These are phyloP conservation scores for Saccharomyces hybrid DNA, from an alignment of 1,139 yeast species.

Conservation along the genomic window DNA sequence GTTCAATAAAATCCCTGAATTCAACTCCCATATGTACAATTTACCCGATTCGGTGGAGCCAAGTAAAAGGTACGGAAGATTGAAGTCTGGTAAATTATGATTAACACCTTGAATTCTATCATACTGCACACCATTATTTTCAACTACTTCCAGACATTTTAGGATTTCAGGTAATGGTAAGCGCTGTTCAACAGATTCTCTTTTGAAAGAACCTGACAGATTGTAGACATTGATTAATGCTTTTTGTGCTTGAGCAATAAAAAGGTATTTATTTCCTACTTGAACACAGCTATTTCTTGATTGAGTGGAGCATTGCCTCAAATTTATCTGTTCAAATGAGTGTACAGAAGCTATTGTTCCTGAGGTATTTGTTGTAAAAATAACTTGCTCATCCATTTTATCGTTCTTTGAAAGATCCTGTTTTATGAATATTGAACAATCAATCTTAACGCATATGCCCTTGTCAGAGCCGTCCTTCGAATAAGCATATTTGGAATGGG, in stretches of 20 bases:
- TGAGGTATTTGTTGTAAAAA: constrained; percentile 25
- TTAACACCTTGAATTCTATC: constrained; percentile 7
- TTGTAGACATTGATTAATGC: constrained; percentile 70
- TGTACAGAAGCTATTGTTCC: constrained; percentile 26
- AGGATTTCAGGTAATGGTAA: constrained; percentile 81
- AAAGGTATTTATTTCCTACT: constrained; percentile 37
- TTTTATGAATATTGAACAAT: background rate
- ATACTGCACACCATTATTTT: constrained; percentile 6
- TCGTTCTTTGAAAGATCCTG: background rate
- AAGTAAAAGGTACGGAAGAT: constrained; percentile 61
- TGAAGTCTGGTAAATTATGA: constrained; percentile 31
- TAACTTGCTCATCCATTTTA: constrained; percentile 28
- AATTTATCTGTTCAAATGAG: constrained; percentile 26
- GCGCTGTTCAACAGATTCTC: constrained; percentile 76
- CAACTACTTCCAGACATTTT: constrained; percentile 41
- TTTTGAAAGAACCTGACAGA: constrained; percentile 42
- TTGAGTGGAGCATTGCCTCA: constrained; percentile 32
- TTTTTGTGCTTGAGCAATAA: constrained; percentile 58
- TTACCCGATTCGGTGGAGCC: constrained; percentile 52
- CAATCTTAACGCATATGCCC: background rate
- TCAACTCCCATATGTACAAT: constrained; percentile 75
- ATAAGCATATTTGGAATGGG: background rate
- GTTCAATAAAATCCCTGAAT: constrained; percentile 65
- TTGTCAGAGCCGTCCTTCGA: background rate
- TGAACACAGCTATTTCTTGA: constrained; percentile 39